Percentiles rank a stretch among this genome's conserved stretches.
Evolutionary conservation across 768 basidiomycete species (phyloP).

Genomic region (Phylloporus sp.): DNA sequence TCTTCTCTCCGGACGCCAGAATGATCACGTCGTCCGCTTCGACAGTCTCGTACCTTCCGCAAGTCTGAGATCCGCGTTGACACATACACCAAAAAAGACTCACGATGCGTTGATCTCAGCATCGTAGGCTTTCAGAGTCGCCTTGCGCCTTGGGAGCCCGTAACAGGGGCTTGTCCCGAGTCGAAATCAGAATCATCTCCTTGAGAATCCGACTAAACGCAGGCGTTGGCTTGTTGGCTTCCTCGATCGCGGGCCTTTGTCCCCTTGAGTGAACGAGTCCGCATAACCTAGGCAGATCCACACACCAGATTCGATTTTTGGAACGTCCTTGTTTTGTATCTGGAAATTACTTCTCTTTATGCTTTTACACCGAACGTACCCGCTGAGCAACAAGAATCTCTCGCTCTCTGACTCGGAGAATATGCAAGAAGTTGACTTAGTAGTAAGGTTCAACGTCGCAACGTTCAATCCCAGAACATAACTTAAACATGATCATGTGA

Average conservation of each 20-base stretch:
- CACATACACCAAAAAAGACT: not conserved
- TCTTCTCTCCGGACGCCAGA: conserved; percentile 17
- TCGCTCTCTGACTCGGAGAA: too few species aligned
- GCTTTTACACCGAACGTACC: too few species aligned
- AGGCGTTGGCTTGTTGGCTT: conserved; percentile 40
- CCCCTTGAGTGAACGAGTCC: not conserved
- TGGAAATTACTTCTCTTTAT: too few species aligned
- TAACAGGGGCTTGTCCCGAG: conserved; percentile 38
- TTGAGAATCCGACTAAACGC: conserved; percentile 44
- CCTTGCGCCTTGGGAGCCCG: conserved; percentile 43
- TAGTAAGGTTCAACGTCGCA: too few species aligned
- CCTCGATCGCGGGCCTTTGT: conserved; percentile 38
- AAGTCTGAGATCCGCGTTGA: not conserved
- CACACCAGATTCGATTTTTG: conserved; percentile 31
- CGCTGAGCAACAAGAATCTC: too few species aligned
- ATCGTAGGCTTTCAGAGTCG: conserved; percentile 35
- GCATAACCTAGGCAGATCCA: not conserved
- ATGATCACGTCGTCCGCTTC: conserved; percentile 35
- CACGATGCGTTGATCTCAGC: conserved; percentile 46
- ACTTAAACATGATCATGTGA: too few species aligned
- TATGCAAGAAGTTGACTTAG: too few species aligned
- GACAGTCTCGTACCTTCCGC: conserved; percentile 30
- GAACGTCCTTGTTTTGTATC: too few species aligned
- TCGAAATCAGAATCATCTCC: conserved; percentile 49
- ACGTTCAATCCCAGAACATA: too few species aligned